phyloP scores from a whole-genome alignment of 108 stramenopile genomes.

The Fragilaria crotonensis region DNA sequence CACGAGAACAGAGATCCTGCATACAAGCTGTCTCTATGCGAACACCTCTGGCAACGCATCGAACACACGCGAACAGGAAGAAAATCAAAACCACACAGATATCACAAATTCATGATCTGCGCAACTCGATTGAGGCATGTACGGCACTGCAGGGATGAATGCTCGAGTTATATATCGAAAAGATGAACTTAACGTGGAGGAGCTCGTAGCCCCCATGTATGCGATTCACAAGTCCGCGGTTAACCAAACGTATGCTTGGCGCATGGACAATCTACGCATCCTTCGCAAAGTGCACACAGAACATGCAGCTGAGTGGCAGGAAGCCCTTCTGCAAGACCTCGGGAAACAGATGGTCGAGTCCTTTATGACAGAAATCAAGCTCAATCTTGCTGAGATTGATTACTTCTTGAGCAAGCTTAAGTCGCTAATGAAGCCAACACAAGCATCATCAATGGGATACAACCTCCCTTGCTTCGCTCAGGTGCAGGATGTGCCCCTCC shows the following conservation, averaged over 20 bases:
- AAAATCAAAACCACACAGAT: too few species aligned
- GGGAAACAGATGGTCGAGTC: constrained; percentile 27
- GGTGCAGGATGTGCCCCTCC: constrained; percentile 19
- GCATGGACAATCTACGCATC: constrained; percentile 18
- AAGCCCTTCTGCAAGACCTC: constrained; percentile 30
- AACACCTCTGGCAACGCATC: too few species aligned
- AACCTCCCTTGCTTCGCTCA: constrained; percentile 17
- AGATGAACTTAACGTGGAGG: too few species aligned
- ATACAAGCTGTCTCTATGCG: too few species aligned
- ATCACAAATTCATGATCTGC: too few species aligned
- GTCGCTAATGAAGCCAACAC: constrained; percentile 22
- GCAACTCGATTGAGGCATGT: too few species aligned
- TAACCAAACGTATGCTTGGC: constrained; percentile 38
- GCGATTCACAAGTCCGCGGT: constrained; percentile 26
- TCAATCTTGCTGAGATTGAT: constrained; percentile 19
- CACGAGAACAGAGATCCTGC: too few species aligned
- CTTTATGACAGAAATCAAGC: constrained; percentile 17
- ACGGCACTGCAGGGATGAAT: too few species aligned
- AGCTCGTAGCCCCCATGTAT: constrained; percentile 27
- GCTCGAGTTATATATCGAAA: too few species aligned
- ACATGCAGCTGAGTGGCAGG: constrained; percentile 14
- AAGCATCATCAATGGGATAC: constrained; percentile 15
- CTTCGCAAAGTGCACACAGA: constrained; percentile 13
- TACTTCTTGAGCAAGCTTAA: constrained; percentile 20
- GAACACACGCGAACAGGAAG: too few species aligned